These are phyloP conservation scores for Kazachstania kunashirensis DNA, from an alignment of 805 yeast genomes.

Conservation along the genomic window DNA sequence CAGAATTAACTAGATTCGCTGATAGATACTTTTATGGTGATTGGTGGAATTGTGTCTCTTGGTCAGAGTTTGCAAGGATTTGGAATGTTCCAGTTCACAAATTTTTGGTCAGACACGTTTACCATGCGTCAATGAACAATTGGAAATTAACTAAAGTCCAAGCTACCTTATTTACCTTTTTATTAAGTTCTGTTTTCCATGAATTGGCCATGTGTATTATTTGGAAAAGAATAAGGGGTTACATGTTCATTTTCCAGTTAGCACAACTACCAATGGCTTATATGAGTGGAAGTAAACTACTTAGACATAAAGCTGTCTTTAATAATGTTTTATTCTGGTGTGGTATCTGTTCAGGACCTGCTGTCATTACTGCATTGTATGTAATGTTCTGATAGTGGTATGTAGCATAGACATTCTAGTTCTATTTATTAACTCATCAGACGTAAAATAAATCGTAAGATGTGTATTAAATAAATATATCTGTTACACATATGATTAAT, in stretches of 20 bases:
- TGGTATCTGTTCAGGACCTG: slow-evolving; percentile 85
- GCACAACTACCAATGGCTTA: slow-evolving; percentile 72
- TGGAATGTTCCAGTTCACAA: slow-evolving; percentile 95
- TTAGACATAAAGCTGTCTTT: slow-evolving; percentile 46
- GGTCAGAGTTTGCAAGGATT: slow-evolving; percentile 86
- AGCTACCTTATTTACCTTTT: slow-evolving; percentile 72
- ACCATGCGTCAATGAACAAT: slow-evolving; percentile 79
- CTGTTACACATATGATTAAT: too few relatives aligned
- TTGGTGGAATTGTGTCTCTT: slow-evolving; percentile 95
- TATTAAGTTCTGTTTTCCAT: slow-evolving; percentile 75
- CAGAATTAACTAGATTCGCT: slow-evolving; percentile 77
- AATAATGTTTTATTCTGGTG: slow-evolving; percentile 86
- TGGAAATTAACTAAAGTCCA: slow-evolving; percentile 50
- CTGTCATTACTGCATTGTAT: slow-evolving; percentile 76
- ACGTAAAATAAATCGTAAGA: too few relatives aligned
- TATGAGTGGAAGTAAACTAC: slow-evolving; percentile 46
- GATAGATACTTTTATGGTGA: slow-evolving; percentile 90
- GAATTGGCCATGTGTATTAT: slow-evolving; percentile 89
- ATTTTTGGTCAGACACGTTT: slow-evolving; percentile 84
- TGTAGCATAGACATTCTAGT: too few relatives aligned
- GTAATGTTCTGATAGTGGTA: slow-evolving; percentile 65
- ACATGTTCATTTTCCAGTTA: slow-evolving; percentile 74
- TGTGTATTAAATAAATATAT: too few relatives aligned
- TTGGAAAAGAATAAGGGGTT: slow-evolving; percentile 71
- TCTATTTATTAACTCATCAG: too few relatives aligned